Base-by-base conservation (phyloP, 768 basidiomycete genomes). In the Termitomyces heimii region DNA sequence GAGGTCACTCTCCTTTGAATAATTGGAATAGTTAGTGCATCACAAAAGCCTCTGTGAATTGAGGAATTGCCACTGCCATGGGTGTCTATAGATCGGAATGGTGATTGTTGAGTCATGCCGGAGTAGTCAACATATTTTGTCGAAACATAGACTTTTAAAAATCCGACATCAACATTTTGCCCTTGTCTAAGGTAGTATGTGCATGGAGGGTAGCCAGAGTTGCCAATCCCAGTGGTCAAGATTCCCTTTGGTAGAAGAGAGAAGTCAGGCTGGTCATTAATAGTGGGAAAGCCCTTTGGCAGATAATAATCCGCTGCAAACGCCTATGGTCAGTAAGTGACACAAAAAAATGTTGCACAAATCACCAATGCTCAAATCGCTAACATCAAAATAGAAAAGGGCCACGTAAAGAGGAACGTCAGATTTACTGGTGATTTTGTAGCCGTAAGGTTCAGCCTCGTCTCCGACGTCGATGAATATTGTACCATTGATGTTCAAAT, bases 111-210 rank as follows among this genome's bases (percentile, higher is more conserved):
- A 2, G 48, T 37, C 2, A 80, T 66, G 48, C 65, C 66, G 4
- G 66, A 61, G 49, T 78, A 64, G 58, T 75, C 71, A 40, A 71
- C 63, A 5, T 70, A 70, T 0, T 56, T 56, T 1, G 73, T 75
- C 13, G 77, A 66, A 20, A 80, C 57, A 55, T 74, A 80, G 10
- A 80, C 56, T 55, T 77, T 78, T 51, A 81, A 69, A 54, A 73
- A 76, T 8, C 77, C 74, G 4, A 80, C 66, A 47, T 80, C 77
- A 29, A 69, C 56, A 10, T 63, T 59, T 42, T 75, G 66, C 3
- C 64, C 68, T 1, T 67, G 59, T 4, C 65, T 60, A 16, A 79
- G 57, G 26, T 58, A 35, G 55, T 73, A 78, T 12, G 61, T 47
- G 64, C 68, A 71, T 10, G 75, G 75, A 0, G 64, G 37, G 3